Evolutionary conservation across 306 rosid genomes (phyloP), one percentile per base, ranked within the genome.

Genomic region (Potentilla sterilis): DNA sequence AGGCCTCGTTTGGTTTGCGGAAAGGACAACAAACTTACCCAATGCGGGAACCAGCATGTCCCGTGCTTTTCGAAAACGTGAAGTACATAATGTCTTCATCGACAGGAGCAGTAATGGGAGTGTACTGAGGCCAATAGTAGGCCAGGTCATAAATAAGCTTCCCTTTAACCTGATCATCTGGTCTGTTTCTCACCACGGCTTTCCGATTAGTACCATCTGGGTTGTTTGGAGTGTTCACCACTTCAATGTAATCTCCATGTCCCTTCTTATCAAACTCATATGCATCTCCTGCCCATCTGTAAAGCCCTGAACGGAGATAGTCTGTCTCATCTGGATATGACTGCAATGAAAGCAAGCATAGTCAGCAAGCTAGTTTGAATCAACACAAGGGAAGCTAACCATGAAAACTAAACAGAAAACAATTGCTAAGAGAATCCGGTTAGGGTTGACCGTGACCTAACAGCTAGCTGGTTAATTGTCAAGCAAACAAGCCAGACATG

Each of bases 111-210:
- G 86, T 87, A 19, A 94, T 91, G 70, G 97, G 83, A 11, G 91
- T 90, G 86, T 83, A 94, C 0, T 94, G 98, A 5, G 97, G 98
- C 96, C 97, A 93, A 46, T 89, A 91, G 79, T 93, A 94, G 21
- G 98, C 98, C 12, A 88, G 72, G 83, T 94, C 98, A 79, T 89
- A 67, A 72, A 91, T 32, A 64, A 86, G 9, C 54, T 79, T 90
- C 14, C 91, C 88, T 43, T 83, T 46, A 55, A 65, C 93, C 40
- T 80, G 57, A 65, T 68, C 82, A 32, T 6, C 46, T 52, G 68
- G 22, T 8, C 44, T 8, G 52, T 22, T 37, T 2, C 47, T 77
- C 70, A 84, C 93, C 43, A 86, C 87, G 0, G 89, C 81, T 44
- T 37, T 79, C 18, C 96, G 64, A 0, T 81, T 21, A 6, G 69